phyloP scores from a whole-genome alignment of 352 stramenopile species.

The Globisporangium abappressorium region DNA sequence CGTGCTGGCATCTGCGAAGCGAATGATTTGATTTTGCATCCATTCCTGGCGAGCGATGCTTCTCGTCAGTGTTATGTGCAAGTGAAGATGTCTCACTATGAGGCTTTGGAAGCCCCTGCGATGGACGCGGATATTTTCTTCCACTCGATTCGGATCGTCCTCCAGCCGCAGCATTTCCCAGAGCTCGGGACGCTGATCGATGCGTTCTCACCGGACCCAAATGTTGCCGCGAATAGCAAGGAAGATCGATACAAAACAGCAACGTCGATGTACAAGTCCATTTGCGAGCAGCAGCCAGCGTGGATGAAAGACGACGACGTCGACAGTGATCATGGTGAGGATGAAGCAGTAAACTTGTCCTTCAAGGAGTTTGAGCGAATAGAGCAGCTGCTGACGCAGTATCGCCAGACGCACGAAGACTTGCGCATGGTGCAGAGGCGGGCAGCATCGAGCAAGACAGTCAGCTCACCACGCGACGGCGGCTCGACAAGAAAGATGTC shows the following conservation, averaged over 20 bases:
- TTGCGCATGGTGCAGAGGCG: constrained; percentile 31
- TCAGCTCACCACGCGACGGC: constrained; percentile 8
- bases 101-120: constrained; percentile 60
- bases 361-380: constrained; percentile 84
- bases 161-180: constrained; percentile 79
- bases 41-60: constrained; percentile 68
- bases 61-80: constrained; percentile 77
- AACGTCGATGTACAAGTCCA: constrained; percentile 64
- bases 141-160: constrained; percentile 71
- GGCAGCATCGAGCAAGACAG: not conserved
- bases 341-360: constrained; percentile 51
- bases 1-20: constrained; percentile 24
- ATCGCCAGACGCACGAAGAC: constrained; percentile 75
- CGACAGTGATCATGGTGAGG: constrained; percentile 16
- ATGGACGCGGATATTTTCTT: constrained; percentile 84
- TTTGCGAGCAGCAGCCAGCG: constrained; percentile 58
- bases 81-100: constrained; percentile 79
- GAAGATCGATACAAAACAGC: constrained; percentile 30
- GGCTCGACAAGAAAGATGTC: constrained; percentile 51
- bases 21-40: constrained; percentile 48
- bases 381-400: constrained; percentile 75
- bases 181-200: constrained; percentile 71
- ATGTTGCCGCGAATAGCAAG: constrained; percentile 7
- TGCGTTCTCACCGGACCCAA: constrained; percentile 42
- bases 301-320: constrained; percentile 63